A percentile compares a stretch with the other conserved stretches of the same genome.
Evolutionary conservation across 2,329 filamentous ascomycete species (phyloP).

Genomic region (Ascosphaera aggregata): DNA sequence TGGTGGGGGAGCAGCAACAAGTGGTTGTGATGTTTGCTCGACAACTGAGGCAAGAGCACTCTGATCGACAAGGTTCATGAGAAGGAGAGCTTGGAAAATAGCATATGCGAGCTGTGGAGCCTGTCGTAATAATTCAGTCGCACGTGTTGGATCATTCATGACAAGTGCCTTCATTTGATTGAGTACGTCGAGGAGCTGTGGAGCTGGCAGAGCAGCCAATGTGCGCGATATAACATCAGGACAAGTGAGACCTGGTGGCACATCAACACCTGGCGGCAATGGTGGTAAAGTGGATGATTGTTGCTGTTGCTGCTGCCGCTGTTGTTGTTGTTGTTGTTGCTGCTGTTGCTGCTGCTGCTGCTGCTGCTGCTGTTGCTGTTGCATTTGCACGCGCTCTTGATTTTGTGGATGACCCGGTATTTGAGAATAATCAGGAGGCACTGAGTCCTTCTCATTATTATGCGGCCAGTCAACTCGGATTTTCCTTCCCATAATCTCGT

Average conservation of each 20-base stretch:
- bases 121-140: slow-evolving; percentile 64
- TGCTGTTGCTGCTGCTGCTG: slow-evolving; percentile 9
- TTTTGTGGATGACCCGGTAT: slow-evolving; percentile 7
- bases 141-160: slow-evolving; percentile 57
- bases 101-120: slow-evolving; percentile 87
- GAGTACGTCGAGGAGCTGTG: slow-evolving; percentile 80
- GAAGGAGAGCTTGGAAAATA: slow-evolving; percentile 77
- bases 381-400: slow-evolving; percentile 11
- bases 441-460: slow-evolving; percentile 56
- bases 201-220: slow-evolving; percentile 60
- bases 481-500: slow-evolving; percentile 86
- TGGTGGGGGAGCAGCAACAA: slow-evolving; percentile 16
- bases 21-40: slow-evolving; percentile 30
- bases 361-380: slow-evolving; percentile 7
- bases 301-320: slow-evolving; percentile 10
- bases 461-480: slow-evolving; percentile 91
- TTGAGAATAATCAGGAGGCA: slow-evolving; percentile 25
- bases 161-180: slow-evolving; percentile 84
- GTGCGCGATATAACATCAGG: slow-evolving; percentile 85
- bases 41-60: slow-evolving; percentile 62
- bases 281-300: slow-evolving; percentile 40
- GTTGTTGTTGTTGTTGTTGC: slow-evolving; percentile 9
- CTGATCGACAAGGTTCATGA: slow-evolving; percentile 81
- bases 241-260: slow-evolving; percentile 60
- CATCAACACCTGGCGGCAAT: slow-evolving; percentile 62